Evolutionary conservation across 805 yeast species (phyloP), one percentile per base, ranked within the genome.

Genomic region (Hanseniaspora clermontiae): DNA sequence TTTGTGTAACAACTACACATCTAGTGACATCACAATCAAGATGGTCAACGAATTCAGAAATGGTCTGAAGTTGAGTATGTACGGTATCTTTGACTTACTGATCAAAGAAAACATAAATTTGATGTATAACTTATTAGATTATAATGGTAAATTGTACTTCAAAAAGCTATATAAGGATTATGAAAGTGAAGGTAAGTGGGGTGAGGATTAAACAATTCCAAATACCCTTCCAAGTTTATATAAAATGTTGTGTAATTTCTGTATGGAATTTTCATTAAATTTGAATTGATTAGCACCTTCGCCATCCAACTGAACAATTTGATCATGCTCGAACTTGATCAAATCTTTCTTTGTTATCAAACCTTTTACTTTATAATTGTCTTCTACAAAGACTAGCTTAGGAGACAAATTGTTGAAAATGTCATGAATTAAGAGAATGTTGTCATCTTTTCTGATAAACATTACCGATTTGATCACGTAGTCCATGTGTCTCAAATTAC

Each of bases 281-380:
- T 39, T 53, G 31, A 53, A 53, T 46, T 53, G 57, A 46, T 53
- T 45, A 14, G 57, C 57, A n/a, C 49, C 43, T 20, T 53, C 57
- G 19, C 57, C 57, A 37, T 53, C 63, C 20, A 60, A 62, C 24
- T 56, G 57, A 51, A 66, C 64, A 15, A 59, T 53, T 4, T 69
- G 66, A 1, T 70, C 71, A 58, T 61, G 59, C 60, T 82, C 84
- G 62, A 78, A 87, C 59, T 82, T 74, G 52, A 90, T 68, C 17
- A 91, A 73, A 64, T 90, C 97, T 64, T 93, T 93, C 57, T 90
- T 76, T 0, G 96, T 87, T 1, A 95, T 70, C n/a, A 87, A 64
- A 0, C 98, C 98, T 15, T 74, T 75, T 17, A 87, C 64, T 2
- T 65, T 59, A 1, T 90, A 93, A 34, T 75, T 68, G 10, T 79